Conservation (phyloP, 2,329 filamentous ascomycete genomes). For the Trichoderma koningiopsis region DNA sequence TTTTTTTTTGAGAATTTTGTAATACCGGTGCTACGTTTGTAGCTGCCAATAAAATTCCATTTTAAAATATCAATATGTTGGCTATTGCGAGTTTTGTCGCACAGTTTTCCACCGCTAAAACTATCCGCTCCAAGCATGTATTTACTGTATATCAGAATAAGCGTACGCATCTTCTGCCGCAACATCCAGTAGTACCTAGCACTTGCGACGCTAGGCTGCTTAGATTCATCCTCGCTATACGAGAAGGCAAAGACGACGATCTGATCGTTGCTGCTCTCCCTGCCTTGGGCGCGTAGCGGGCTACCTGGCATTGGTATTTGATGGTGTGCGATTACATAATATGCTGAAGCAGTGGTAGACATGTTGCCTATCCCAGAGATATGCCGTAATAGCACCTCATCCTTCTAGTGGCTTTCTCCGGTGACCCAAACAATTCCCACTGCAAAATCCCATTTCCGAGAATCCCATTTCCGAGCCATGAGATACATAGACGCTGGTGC, state of each 20-base stretch:
- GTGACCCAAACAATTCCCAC: neutral
- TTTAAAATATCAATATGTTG: no score
- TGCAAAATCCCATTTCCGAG: conserved; percentile 1
- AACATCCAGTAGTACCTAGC: no score
- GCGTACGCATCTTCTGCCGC: no score
- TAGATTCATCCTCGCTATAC: neutral
- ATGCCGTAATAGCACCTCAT: neutral
- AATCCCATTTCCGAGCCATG: neutral
- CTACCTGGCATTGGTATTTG: neutral
- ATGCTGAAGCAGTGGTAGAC: neutral
- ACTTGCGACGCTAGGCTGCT: no score
- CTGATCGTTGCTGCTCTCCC: neutral
- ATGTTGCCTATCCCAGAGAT: neutral
- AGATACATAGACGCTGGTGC: conserved; percentile 6
- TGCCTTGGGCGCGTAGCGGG: neutral
- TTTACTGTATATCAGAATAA: neutral
- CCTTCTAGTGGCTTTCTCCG: neutral
- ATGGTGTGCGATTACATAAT: neutral
- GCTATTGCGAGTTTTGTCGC: no score
- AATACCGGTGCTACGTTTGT: no score
- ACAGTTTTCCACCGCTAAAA: no score
- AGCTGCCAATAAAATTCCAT: no score
- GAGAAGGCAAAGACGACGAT: neutral
- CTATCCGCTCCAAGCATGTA: neutral
- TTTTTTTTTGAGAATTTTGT: no score